Evolutionary conservation across 352 stramenopile genomes (phyloP).

Genomic region (Phytophthora multivora): DNA sequence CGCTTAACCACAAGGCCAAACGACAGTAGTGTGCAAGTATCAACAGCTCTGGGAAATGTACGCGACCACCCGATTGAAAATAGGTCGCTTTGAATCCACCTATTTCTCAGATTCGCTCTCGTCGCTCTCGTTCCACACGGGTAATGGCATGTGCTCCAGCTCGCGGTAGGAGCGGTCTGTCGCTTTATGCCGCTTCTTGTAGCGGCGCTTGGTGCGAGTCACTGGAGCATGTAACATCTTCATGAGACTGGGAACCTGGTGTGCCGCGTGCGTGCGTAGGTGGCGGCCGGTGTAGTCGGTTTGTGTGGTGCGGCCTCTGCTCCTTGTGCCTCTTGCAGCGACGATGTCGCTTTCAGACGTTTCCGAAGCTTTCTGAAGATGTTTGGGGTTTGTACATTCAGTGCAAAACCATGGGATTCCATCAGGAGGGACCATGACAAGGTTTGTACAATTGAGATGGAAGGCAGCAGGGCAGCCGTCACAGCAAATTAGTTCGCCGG

Average conservation of each 20-base stretch:
- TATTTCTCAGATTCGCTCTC: conserved; percentile 36
- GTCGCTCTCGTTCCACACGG: conserved; percentile 47
- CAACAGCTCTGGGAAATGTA: conserved; percentile 10
- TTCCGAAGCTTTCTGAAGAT: conserved; percentile 34
- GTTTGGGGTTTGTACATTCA: conserved; percentile 61
- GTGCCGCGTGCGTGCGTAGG: conserved; percentile 47
- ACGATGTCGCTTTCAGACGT: conserved; percentile 6
- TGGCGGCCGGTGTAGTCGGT: conserved; percentile 38
- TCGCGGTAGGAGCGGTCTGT: conserved; percentile 60
- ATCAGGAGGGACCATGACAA: conserved; percentile 56
- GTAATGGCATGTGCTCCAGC: conserved; percentile 69
- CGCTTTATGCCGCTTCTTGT: conserved; percentile 60
- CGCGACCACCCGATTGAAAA: conserved; percentile 10
- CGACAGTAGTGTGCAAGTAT: conserved; percentile 18
- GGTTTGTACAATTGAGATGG: conserved; percentile 78
- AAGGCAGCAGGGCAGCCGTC: conserved; percentile 80
- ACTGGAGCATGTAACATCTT: conserved; percentile 59
- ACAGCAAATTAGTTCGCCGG: conserved; percentile 81
- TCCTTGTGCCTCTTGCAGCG: conserved; percentile 24
- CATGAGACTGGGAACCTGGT: conserved; percentile 62
- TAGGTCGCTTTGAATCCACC: conserved; percentile 3
- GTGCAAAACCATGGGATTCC: conserved; percentile 73
- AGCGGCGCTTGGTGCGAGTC: conserved; percentile 42
- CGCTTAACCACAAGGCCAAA: conserved; percentile 13
- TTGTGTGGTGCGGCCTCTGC: conserved; percentile 11